phyloP scores from a whole-genome alignment of 2,329 filamentous ascomycete species.

The Clonostachys byssicola region DNA sequence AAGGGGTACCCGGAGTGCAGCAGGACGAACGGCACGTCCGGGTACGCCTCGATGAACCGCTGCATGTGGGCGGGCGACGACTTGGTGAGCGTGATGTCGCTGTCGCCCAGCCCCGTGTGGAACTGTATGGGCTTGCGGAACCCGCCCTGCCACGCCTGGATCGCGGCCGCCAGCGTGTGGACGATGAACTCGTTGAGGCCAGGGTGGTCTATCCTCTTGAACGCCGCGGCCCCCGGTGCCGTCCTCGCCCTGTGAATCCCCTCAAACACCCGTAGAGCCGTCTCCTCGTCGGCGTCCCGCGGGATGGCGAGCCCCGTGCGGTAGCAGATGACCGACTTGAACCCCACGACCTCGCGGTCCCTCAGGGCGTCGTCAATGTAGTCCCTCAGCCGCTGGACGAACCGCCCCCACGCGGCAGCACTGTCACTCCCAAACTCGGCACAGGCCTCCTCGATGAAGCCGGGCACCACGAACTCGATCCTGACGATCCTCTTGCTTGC shows the following conservation, averaged over 20 bases:
- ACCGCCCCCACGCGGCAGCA: slow-evolving; percentile 23
- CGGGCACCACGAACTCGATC: slow-evolving; percentile 68
- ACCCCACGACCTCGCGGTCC: slow-evolving; percentile 61
- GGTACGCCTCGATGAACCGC: slow-evolving; percentile 64
- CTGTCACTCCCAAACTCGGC: slow-evolving; percentile 16
- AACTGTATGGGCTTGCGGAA: slow-evolving; percentile 74
- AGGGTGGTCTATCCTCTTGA: slow-evolving; percentile 55
- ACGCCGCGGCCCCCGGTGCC: slow-evolving; percentile 14
- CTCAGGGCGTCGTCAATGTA: slow-evolving; percentile 55
- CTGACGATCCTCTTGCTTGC: slow-evolving; percentile 70
- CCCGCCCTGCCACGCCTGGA: slow-evolving; percentile 37
- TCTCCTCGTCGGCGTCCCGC: slow-evolving; percentile 32
- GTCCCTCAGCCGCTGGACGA: slow-evolving; percentile 41
- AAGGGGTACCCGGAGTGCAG: slow-evolving; percentile 81
- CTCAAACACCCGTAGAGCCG: slow-evolving; percentile 29
- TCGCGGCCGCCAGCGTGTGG: slow-evolving; percentile 54
- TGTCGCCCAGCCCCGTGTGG: slow-evolving; percentile 79
- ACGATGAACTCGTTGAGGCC: slow-evolving; percentile 69
- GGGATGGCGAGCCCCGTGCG: slow-evolving; percentile 66
- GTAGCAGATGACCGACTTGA: slow-evolving; percentile 83
- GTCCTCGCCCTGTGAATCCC: slow-evolving; percentile 21
- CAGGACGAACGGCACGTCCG: slow-evolving; percentile 68
- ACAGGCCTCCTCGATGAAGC: slow-evolving; percentile 47
- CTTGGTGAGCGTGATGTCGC: slow-evolving; percentile 65
- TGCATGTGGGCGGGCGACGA: slow-evolving; percentile 76